Base-by-base conservation (phyloP, 768 basidiomycete species). In the Termitomyces sp. region DNA sequence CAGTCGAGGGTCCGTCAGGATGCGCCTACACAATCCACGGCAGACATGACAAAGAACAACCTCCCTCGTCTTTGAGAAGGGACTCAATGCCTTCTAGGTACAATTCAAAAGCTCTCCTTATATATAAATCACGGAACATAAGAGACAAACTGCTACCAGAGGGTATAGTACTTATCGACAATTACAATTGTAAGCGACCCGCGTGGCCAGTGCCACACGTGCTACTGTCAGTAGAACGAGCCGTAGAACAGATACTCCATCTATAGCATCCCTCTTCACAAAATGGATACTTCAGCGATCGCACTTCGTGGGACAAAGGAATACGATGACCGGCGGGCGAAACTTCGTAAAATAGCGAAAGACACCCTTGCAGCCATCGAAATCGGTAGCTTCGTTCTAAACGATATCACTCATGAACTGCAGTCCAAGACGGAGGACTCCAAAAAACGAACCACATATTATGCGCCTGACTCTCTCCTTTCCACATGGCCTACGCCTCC, bases 341-440 rank as follows among this genome's bases (percentile, higher is more conserved):
- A 56, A 19, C 67, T 73, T 25, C 68, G 73, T 61, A 65, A 67
- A 40, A 80, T 86, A 40, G 84, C 84, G 16, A 70, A 79, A 5
- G 68, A 72, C 46, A 86, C 85, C 0, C 62, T 86, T 2, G 63
- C 67, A 12, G 77, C 76, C 9, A 76, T 86, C 51, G 67, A 79
- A 28, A 59, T 67, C 2, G 85, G 85, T 12, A 32, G 45, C 17
- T 77, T 69, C 52, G 39, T 55, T 43, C 59, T 72, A 25, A 66
- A 70, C 27, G 66, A 69, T 3, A 52, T 66, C 12, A 57, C 64
- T n/a, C 61, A 75, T 52, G 66, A 71, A 47, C 64, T 78, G 14
- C 52, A 54, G 28, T 52, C 59, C 2, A 64, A 59, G 41, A 47
- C 69, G 21, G 62, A 64, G 9, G 63, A 67, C 9, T 66, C 73